Base-by-base conservation (phyloP, 345 rosid genomes). In the Odontarrhena argentea region DNA sequence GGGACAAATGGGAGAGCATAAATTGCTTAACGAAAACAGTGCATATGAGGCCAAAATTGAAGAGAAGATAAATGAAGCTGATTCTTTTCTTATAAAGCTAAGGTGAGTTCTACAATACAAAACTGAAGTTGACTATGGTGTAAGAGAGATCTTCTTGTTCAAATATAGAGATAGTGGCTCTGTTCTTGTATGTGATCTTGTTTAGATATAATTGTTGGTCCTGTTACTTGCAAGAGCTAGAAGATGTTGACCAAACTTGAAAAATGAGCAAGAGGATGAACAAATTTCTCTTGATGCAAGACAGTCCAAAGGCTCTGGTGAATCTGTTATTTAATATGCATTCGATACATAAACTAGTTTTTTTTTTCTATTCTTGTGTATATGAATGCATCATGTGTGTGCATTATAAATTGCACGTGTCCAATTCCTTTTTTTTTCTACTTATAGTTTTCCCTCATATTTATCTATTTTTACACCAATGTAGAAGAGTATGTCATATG, bases 1-100 rank as follows among this genome's bases (percentile, higher is more conserved):
- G 89, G 80, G 81, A 15, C 97, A 90, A 69, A 61, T 86, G 84
- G 83, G 98, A 79, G 88, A 93, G 80, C 79, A 79, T 76, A 84
- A 86, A n/a, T n/a, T n/a, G n/a, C n/a, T n/a, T n/a, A n/a, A n/a
- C n/a, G n/a, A n/a, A n/a, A n/a, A n/a, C n/a, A n/a, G n/a, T n/a
- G n/a, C n/a, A n/a, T n/a, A 70, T 84, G 89, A 86, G 70, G 72
- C 45, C 24, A 90, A 79, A 81, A 63, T 86, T 65, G 82, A 79
- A 40, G 98, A 87, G 82, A 87, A 81, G 60, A 46, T 77, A 53
- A 84, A 74, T 68, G 98, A 93, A 78, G 84, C 85, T 40, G 82
- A 84, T 55, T 67, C 73, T 37, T 83, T 86, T 74, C 67, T 34
- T 68, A 70, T 49, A 52, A 86, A 83, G 77, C 66, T 87, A 76